A percentile compares a stretch with the other conserved stretches of the same genome.
Conservation (phyloP, 345 rosid species). For the Carallia pectinifolia region DNA sequence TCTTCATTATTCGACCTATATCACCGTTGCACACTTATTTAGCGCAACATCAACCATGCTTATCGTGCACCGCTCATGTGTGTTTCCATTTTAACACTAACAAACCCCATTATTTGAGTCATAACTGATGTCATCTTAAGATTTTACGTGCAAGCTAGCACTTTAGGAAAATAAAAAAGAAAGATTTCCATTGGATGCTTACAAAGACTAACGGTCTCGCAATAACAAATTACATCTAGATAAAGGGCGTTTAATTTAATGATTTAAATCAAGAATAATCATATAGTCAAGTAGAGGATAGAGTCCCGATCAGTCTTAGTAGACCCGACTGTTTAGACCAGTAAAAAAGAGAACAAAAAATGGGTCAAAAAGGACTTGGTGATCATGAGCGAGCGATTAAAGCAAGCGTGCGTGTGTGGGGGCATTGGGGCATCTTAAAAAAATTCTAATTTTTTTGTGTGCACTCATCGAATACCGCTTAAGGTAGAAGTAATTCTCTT, state of each 20-base stretch:
- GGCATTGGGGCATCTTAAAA: not conserved
- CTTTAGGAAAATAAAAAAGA: not conserved
- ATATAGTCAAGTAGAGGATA: not conserved
- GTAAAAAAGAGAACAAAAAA: not conserved
- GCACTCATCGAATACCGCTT: constrained; percentile 21
- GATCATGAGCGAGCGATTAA: not conserved
- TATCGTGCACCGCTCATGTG: not conserved
- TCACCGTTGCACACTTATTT: not conserved
- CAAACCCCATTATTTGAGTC: constrained; percentile 1
- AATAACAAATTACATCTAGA: not conserved
- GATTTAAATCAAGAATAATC: not conserved
- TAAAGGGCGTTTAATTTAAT: too few species aligned
- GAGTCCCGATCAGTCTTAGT: not conserved
- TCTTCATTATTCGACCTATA: too few species aligned
- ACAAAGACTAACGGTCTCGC: not conserved
- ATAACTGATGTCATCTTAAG: not conserved
- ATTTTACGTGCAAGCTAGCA: not conserved
- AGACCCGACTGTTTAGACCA: constrained; percentile 3
- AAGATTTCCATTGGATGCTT: not conserved
- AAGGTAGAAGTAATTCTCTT: constrained; percentile 1
- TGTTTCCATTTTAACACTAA: constrained; percentile 7
- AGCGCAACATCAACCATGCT: not conserved
- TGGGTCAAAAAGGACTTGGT: not conserved
- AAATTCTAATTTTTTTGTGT: constrained; percentile 16
- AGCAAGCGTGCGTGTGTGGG: constrained; percentile 15